Conservation (phyloP, 805 yeast genomes). For the Wickerhamomyces bisporus region DNA sequence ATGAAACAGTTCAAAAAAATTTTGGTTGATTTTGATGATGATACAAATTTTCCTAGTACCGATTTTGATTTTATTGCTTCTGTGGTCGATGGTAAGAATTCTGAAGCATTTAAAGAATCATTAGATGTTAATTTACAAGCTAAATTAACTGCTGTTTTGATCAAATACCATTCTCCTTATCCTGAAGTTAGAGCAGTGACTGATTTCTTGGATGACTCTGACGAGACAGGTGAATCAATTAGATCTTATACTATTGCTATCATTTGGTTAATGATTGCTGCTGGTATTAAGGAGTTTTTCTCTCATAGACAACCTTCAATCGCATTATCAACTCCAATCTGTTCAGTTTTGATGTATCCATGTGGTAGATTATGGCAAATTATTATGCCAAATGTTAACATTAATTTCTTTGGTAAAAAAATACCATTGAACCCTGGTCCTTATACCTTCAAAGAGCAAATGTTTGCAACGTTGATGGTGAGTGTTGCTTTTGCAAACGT, state of each 20-base stretch:
- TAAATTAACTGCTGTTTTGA: conserved; percentile 29
- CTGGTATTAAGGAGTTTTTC: conserved; percentile 54
- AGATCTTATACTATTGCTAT: conserved; percentile 34
- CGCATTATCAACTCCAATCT: conserved; percentile 36
- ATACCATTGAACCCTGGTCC: conserved; percentile 55
- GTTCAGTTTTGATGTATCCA: conserved; percentile 43
- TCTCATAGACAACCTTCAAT: conserved; percentile 50
- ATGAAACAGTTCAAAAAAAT: conserved; percentile 31
- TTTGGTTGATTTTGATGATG: conserved; percentile 36
- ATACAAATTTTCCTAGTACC: conserved; percentile 37
- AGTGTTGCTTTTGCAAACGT: conserved; percentile 30
- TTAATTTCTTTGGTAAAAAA: conserved; percentile 34
- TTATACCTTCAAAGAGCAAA: conserved; percentile 61
- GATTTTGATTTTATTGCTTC: conserved; percentile 31
- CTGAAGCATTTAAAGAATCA: conserved; percentile 12
- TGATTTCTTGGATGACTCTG: conserved; percentile 44
- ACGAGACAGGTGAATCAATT: conserved; percentile 44
- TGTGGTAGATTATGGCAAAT: conserved; percentile 38
- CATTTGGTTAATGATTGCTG: conserved; percentile 46
- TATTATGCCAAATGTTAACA: conserved; percentile 41
- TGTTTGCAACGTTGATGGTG: conserved; percentile 48
- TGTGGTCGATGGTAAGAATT: conserved; percentile 25
- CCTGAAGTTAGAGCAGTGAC: conserved; percentile 65
- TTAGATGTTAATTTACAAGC: conserved; percentile 17
- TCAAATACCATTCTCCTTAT: conserved; percentile 49